Evolutionary conservation across 75 land plant genomes (phyloP), one percentile per base, ranked within the genome.

Genomic region (Pinus taeda): DNA sequence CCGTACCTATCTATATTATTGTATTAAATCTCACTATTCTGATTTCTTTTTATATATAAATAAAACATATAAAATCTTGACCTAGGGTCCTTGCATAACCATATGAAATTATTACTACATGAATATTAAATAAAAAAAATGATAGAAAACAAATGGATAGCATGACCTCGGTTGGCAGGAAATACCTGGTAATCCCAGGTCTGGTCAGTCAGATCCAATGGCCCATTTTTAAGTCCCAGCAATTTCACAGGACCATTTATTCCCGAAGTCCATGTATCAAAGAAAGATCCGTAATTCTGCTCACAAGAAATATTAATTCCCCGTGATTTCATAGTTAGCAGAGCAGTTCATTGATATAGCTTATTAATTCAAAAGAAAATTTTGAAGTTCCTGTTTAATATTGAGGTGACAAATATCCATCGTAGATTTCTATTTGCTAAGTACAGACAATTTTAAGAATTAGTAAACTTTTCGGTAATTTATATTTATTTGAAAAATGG

Each of bases 131-230:
- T 49, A 9, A 49, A 6, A 45, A 45, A 45, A 45, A 8, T 45
- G 49, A 6, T 0, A 45, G 55, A 49, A 49, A 49, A 9, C 55
- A n/a, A 69, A 42, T 62, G 1, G n/a, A 69, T 45, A 39, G 22
- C 72, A 69, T 21, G 55, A n/a, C 11, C 3, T 30, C 6, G 69
- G 39, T 17, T 36, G 39, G 9, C 33, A 4, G 20, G 11, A 20
- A 69, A 3, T 42, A 69, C 72, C 72, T 69, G 72, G 55, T 69
- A 69, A 39, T 69, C 14, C 72, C 72, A 69, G 24, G 42, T 69
- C 53, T 69, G 21, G 49, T 42, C n/a, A 24, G 53, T 69, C 22
- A 69, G n/a, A 20, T 69, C 72, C 42, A 39, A 39, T 20, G 49
- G 17, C 4, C 72, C 72, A 39, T 69, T 69, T 42, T 69, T 69